These are phyloP conservation scores for Stagonosporopsis chrysanthemi DNA, from an alignment of 2,329 filamentous ascomycete genomes.

Conservation along the genomic window DNA sequence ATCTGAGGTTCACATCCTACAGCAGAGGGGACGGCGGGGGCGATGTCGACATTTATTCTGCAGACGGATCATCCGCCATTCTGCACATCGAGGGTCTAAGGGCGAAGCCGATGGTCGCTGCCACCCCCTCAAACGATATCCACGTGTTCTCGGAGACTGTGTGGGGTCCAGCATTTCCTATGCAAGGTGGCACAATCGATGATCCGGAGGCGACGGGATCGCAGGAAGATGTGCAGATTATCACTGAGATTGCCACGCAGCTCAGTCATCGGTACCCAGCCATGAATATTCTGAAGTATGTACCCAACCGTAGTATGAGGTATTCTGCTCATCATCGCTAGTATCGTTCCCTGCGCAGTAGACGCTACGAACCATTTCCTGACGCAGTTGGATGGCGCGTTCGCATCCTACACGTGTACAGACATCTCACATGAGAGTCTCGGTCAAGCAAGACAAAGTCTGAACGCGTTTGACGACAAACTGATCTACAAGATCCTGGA, in stretches of 20 bases:
- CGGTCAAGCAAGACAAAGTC: background rate
- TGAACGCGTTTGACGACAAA: slow-evolving; percentile 3
- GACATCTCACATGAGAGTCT: slow-evolving; percentile 18
- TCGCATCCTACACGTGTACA: slow-evolving; percentile 26
- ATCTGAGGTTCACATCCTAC: slow-evolving; percentile 1
- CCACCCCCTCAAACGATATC: slow-evolving; percentile 7
- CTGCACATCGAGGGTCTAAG: slow-evolving; percentile 17
- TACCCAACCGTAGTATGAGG: background rate
- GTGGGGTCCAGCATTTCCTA: slow-evolving; percentile 7
- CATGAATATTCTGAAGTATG: slow-evolving; percentile 8
- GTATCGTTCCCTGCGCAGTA: slow-evolving; percentile 13
- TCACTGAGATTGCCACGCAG: background rate
- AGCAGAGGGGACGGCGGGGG: background rate
- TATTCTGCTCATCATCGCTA: slow-evolving; percentile 3
- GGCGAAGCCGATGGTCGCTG: slow-evolving; percentile 4
- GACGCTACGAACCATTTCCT: slow-evolving; percentile 17
- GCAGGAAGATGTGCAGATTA: background rate
- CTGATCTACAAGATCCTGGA: slow-evolving; percentile 21
- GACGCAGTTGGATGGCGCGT: slow-evolving; percentile 1
- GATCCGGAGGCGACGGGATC: no score
- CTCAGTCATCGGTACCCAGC: slow-evolving; percentile 4
- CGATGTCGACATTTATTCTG: background rate
- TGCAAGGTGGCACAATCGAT: background rate
- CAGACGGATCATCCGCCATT: background rate
- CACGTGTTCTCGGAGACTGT: slow-evolving; percentile 20